Base-by-base conservation (phyloP, 139 green algal genomes). In the Spirogloea muscicola region DNA sequence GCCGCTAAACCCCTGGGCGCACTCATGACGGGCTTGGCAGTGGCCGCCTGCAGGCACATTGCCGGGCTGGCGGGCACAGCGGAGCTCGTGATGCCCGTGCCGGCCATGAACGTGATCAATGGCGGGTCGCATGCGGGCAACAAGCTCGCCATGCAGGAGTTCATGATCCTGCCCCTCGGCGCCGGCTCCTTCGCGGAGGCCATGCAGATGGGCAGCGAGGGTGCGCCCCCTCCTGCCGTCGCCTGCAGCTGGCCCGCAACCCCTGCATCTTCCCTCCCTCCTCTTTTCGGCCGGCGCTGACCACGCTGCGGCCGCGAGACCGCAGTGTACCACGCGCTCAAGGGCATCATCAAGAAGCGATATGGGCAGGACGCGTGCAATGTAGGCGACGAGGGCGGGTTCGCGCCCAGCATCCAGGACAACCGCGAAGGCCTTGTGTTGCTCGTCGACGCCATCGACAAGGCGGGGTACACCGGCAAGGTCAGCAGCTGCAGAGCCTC, bases 21-120 rank as follows among this genome's bases (percentile, higher is more conserved):
- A 21, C 21, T 21, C 21, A 55, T 31, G 21, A 21, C 21, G 46
- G 46, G 21, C 21, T n/a, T n/a, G n/a, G n/a, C n/a, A n/a, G n/a
- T n/a, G n/a, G n/a, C n/a, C n/a, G n/a, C n/a, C n/a, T n/a, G n/a
- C 67, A 76, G 67, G 70, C 70, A 79, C 3, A 77, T 79, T 10
- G 89, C 91, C 36, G 87, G 94, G 58, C 88, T 98, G 52, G 91
- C 93, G 25, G 93, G 93, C 58, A 97, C 95, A 83, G 84, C 38
- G 63, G 95, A 97, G 88, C 84, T 96, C 75, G 87, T 95, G 71
- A 91, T 99, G 81, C 95, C 95, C 2, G 95, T 99, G 63, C 95
- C 95, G 27, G 87, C 89, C 36, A 97, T 99, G 89, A 99, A 99
- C 86, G 95, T 99, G 74, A 98, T 99, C 88, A 99, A 99, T 77